These are phyloP conservation scores for Ulota crispa DNA, from an alignment of 225 moss, liverwort and hornwort species.

Conservation along the genomic window DNA sequence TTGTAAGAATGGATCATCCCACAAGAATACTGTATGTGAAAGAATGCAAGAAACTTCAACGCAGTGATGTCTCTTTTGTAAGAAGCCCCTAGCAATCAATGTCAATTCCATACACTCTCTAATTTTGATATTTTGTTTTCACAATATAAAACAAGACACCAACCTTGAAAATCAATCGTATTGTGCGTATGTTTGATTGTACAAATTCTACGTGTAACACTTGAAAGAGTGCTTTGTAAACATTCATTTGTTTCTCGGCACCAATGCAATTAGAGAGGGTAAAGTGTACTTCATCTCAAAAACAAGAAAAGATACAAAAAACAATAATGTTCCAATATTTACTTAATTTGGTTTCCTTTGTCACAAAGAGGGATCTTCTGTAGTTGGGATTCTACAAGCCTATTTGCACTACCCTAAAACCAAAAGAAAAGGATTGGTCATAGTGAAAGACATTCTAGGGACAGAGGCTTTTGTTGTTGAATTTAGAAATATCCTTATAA, in stretches of 20 bases:
- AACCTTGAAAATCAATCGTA: neutral
- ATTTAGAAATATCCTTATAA: neutral
- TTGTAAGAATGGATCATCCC: too few species aligned
- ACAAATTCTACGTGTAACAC: neutral
- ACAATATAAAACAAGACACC: neutral
- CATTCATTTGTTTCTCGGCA: too few species aligned
- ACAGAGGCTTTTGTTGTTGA: neutral
- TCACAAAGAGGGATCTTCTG: neutral
- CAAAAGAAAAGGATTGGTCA: neutral
- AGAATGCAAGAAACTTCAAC: neutral
- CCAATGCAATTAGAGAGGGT: neutral
- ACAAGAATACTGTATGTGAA: neutral
- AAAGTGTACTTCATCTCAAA: neutral
- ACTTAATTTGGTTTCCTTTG: neutral
- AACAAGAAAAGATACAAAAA: neutral
- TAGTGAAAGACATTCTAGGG: neutral
- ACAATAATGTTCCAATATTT: neutral
- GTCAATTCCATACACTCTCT: neutral
- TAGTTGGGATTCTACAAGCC: neutral
- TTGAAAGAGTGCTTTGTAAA: neutral
- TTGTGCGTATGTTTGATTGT: neutral
- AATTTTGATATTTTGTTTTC: neutral
- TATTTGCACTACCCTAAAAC: neutral
- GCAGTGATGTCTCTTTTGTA: accelerated
- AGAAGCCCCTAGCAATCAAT: neutral